Conservation (phyloP, 106 monocot genomes). For the Dendrobium chrysotoxum region DNA sequence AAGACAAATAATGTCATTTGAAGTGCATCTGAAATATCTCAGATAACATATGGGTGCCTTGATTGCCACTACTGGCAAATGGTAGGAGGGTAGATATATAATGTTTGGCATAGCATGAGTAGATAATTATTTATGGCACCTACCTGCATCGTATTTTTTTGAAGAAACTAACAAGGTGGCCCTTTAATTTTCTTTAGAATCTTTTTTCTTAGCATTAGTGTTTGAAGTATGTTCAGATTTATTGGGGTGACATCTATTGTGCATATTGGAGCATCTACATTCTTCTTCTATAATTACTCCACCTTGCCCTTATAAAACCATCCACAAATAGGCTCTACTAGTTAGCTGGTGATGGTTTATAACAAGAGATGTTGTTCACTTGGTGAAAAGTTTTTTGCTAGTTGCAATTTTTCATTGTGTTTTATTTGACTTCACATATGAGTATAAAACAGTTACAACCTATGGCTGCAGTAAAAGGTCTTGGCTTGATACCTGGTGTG, state of each 20-base stretch:
- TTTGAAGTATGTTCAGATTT: neutral
- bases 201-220: neutral
- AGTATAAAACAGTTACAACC: slow-evolving; percentile 8
- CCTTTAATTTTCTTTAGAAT: neutral
- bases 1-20: neutral
- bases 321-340: neutral
- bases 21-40: neutral
- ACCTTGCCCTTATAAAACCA: neutral
- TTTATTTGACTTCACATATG: neutral
- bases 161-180: neutral
- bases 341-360: neutral
- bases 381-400: neutral
- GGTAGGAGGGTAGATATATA: neutral
- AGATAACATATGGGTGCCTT: neutral
- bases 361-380: neutral
- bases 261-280: neutral
- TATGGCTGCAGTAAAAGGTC: slow-evolving; percentile 65
- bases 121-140: neutral
- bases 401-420: neutral
- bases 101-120: neutral
- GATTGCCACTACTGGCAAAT: neutral
- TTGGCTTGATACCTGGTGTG: slow-evolving; percentile 80
- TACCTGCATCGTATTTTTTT: neutral
- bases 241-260: neutral
- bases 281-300: neutral